Base-by-base conservation (phyloP, 148 eudicot species). In the Chenopodium quinoa region DNA sequence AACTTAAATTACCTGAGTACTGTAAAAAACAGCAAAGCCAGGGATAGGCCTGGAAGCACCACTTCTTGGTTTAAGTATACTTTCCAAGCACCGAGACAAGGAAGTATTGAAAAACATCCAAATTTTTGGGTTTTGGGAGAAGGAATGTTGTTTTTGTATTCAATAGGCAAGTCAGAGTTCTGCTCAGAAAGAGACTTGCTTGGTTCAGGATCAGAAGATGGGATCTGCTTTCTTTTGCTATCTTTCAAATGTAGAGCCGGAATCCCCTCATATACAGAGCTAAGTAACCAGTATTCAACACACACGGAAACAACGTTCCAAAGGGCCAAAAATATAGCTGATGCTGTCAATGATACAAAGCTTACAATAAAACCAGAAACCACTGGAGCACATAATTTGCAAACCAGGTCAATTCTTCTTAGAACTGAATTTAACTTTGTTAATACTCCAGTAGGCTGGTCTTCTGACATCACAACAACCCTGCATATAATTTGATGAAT, bases 381-480 rank as follows among this genome's bases (percentile, higher is more conserved):
- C 72, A 92, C 96, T 20, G 98, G 98, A 73, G 97, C 98, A 82
- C 88, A 88, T 74, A 95, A 74, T 79, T 93, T 93, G 92, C 97
- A 91, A 48, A 84, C 89, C 67, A 93, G 84, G 81, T 95, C 98
- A 0, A 95, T 95, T 75, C 98, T 86, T 73, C 98, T 86, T 27
- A 93, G 91, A 32, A 87, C 83, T 22, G 98, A 91, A 82, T 95
- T 95, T 90, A 95, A 83, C 77, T 86, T 83, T 71, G 96, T 88
- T 74, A 92, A 79, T 58, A 83, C 79, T 23, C 84, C 87, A 34
- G 91, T 83, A 66, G 97, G 88, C 25, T 93, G 94, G 44, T 89
- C 90, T 83, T 93, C 94, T 64, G 98, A 86, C 84, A 95, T 91
- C 50, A 92, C 97, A 77, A 95, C 97, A 25, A 91, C 93, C 98